phyloP scores from a whole-genome alignment of 2,329 filamentous ascomycete genomes.

The Huntiella omanensis region DNA sequence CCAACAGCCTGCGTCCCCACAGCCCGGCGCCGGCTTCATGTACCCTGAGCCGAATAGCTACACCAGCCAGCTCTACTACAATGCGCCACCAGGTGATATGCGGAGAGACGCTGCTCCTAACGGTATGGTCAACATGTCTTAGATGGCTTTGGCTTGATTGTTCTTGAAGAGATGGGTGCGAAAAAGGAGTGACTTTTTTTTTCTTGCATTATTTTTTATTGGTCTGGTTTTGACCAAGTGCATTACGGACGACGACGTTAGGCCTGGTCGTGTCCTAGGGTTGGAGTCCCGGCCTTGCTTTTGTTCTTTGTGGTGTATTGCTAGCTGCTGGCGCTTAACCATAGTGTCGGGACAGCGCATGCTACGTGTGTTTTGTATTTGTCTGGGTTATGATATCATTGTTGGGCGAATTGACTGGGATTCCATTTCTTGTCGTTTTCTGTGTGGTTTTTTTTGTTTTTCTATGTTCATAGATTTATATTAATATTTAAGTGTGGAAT shows the following conservation, averaged over 20 bases:
- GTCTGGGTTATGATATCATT: background rate
- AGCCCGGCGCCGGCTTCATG: conserved; percentile 30
- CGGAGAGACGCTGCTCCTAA: conserved; percentile 22
- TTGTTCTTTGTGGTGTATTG: too few species aligned
- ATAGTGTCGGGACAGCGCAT: too few species aligned
- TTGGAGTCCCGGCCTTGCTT: too few species aligned
- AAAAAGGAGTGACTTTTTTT: too few species aligned
- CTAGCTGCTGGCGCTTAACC: too few species aligned
- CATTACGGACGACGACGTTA: background rate
- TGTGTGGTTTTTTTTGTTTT: too few species aligned
- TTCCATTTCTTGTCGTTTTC: conserved; percentile 11
- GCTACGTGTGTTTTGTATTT: background rate
- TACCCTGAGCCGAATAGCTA: conserved; percentile 72
- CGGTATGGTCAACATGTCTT: conserved; percentile 18
- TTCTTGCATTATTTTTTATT: too few species aligned
- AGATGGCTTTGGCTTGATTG: background rate
- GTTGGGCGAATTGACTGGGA: conserved; percentile 30
- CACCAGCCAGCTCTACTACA: conserved; percentile 49
- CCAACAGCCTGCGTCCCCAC: conserved; percentile 38
- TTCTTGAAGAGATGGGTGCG: too few species aligned
- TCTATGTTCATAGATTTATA: too few species aligned
- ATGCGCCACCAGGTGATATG: conserved; percentile 24
- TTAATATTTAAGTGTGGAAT: too few species aligned
- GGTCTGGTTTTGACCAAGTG: too few species aligned
- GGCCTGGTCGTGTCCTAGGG: background rate